These are phyloP conservation scores for Fraxinus ornus DNA, from an alignment of 305 asterid genomes.

Conservation along the genomic window DNA sequence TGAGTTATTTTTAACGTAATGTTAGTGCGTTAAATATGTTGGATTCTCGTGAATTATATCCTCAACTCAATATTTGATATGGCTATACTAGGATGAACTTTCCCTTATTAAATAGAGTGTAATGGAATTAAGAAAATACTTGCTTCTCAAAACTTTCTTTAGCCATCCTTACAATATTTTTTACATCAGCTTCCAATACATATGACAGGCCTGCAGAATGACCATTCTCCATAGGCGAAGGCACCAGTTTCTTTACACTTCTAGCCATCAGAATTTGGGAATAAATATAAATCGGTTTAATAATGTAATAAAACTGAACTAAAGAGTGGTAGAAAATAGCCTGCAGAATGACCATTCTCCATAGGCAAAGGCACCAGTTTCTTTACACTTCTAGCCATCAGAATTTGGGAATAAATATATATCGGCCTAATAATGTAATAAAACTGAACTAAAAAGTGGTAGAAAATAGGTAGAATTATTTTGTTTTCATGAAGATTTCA, in stretches of 20 bases:
- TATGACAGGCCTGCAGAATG: constrained; percentile 60
- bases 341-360: too few species aligned
- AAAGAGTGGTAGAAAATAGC: too few species aligned
- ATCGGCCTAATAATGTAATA: constrained; percentile 58
- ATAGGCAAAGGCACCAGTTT: constrained; percentile 33
- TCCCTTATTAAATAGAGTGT: background rate
- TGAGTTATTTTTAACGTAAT: too few species aligned
- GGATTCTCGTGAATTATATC: too few species aligned
- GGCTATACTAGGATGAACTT: too few species aligned
- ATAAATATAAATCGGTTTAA: constrained; percentile 51
- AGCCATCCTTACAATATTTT: constrained; percentile 74
- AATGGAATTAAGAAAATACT: constrained; percentile 25
- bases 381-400: constrained; percentile 45
- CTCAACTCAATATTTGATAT: too few species aligned
- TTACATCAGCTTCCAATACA: constrained; percentile 80
- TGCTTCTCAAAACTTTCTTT: constrained; percentile 76
- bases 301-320: constrained; percentile 48
- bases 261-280: constrained; percentile 42
- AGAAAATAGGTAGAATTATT: too few species aligned
- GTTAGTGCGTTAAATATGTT: too few species aligned
- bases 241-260: constrained; percentile 38
- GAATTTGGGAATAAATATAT: constrained; percentile 44
- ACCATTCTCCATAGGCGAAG: constrained; percentile 54
- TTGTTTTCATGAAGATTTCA: too few species aligned
- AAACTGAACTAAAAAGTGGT: constrained; percentile 17